Evolutionary conservation across 1,284 basidiomycete genomes (phyloP).

Genomic region (Melampsora larici-populina): DNA sequence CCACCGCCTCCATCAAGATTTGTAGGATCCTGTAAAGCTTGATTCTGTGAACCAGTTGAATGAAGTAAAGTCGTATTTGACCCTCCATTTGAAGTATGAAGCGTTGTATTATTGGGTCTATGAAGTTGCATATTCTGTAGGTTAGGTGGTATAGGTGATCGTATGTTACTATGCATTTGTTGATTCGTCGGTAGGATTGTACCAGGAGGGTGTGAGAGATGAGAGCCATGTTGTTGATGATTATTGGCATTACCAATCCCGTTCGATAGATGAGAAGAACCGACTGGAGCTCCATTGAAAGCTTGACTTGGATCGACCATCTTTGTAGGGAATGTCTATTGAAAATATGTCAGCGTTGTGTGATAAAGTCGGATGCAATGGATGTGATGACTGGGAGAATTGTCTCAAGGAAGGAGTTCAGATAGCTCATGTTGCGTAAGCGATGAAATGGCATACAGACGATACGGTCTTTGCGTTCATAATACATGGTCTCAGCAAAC

Average conservation of each 20-base stretch:
- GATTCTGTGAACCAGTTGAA: slow-evolving; percentile 38
- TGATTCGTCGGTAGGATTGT: slow-evolving; percentile 17
- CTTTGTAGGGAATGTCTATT: slow-evolving; percentile 27
- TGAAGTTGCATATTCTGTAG: background rate
- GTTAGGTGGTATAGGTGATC: slow-evolving; percentile 42
- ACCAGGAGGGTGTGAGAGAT: slow-evolving; percentile 22
- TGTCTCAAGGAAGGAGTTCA: too few relatives aligned
- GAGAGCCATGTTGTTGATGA: slow-evolving; percentile 14
- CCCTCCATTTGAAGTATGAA: slow-evolving; percentile 17
- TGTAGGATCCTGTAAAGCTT: slow-evolving; percentile 18
- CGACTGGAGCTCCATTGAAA: slow-evolving; percentile 28
- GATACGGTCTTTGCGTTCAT: too few relatives aligned
- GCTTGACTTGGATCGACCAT: slow-evolving; percentile 9
- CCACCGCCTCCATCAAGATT: background rate
- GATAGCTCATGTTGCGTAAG: too few relatives aligned
- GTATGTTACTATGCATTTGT: slow-evolving; percentile 30
- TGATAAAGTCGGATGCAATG: background rate
- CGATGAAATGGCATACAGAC: too few relatives aligned
- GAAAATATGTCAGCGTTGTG: background rate
- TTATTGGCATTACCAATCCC: slow-evolving; percentile 21
- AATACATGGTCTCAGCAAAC: too few relatives aligned
- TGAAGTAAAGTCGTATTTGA: slow-evolving; percentile 19
- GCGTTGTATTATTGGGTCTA: slow-evolving; percentile 5
- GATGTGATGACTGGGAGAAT: too few relatives aligned
- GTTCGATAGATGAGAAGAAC: slow-evolving; percentile 39